phyloP scores from a whole-genome alignment of 108 stramenopile species.

The Skeletonema marinoi region DNA sequence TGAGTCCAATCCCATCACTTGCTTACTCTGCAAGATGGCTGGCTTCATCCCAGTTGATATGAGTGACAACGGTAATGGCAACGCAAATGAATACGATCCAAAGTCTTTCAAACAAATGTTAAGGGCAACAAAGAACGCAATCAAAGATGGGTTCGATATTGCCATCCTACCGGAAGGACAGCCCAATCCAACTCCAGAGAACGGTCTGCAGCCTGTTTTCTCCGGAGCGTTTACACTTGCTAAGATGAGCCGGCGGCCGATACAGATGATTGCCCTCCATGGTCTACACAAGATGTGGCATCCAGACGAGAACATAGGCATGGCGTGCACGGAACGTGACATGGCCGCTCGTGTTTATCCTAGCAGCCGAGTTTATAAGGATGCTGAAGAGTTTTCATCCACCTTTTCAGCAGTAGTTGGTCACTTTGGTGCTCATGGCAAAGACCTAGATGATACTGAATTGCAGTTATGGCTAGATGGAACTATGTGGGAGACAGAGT shows the following conservation, averaged over 20 bases:
- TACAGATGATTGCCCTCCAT: slow-evolving; percentile 80
- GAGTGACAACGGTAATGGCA: slow-evolving; percentile 82
- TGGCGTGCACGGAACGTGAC: slow-evolving; percentile 61
- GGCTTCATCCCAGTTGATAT: slow-evolving; percentile 90
- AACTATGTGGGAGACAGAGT: slow-evolving; percentile 47
- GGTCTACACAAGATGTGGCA: slow-evolving; percentile 85
- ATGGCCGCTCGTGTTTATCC: slow-evolving; percentile 75
- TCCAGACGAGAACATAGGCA: slow-evolving; percentile 69
- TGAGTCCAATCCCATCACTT: slow-evolving; percentile 79
- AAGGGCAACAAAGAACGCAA: slow-evolving; percentile 70
- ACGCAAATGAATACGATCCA: slow-evolving; percentile 79
- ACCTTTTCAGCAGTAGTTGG: slow-evolving; percentile 81
- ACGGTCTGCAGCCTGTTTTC: slow-evolving; percentile 74
- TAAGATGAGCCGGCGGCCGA: slow-evolving; percentile 73
- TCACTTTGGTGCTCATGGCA: slow-evolving; percentile 72
- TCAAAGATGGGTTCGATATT: slow-evolving; percentile 88
- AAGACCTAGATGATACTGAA: slow-evolving; percentile 55
- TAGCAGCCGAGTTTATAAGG: slow-evolving; percentile 43
- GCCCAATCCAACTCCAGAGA: slow-evolving; percentile 82
- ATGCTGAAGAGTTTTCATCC: slow-evolving; percentile 65
- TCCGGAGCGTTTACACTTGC: slow-evolving; percentile 86
- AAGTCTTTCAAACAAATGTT: slow-evolving; percentile 74
- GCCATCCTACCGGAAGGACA: slow-evolving; percentile 89
- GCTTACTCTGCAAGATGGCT: slow-evolving; percentile 72
- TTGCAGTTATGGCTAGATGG: slow-evolving; percentile 50